Conservation (phyloP, 495 filamentous ascomycete species). For the Penicillium fimorum region DNA sequence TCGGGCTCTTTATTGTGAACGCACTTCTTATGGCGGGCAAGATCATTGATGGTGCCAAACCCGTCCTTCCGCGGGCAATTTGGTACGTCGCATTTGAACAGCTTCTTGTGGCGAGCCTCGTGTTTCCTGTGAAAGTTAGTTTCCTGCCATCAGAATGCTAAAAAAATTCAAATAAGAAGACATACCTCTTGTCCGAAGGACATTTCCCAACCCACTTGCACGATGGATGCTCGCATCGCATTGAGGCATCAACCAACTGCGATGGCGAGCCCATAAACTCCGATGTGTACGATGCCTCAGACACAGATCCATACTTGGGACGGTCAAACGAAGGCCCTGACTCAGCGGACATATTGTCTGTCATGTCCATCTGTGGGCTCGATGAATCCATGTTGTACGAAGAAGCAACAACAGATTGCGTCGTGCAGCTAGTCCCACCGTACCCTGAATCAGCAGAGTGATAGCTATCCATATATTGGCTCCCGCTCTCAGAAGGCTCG, state of each 20-base stretch:
- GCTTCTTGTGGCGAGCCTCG: conserved; percentile 70
- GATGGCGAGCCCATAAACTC: conserved; percentile 25
- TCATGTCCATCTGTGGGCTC: conserved; percentile 28
- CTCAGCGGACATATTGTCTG: conserved; percentile 30
- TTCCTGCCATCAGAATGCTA: neutral
- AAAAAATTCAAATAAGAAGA: neutral
- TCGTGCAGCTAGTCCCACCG: conserved; percentile 48
- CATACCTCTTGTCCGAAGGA: conserved; percentile 42
- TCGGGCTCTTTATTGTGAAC: conserved; percentile 59
- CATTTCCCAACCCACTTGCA: conserved; percentile 44
- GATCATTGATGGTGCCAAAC: conserved; percentile 81
- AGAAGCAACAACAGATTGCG: conserved; percentile 44
- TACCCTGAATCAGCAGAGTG: conserved; percentile 64
- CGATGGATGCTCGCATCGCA: conserved; percentile 36
- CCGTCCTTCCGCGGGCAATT: conserved; percentile 63
- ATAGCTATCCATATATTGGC: conserved; percentile 46
- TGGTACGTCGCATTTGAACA: conserved; percentile 62
- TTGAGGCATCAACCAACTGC: conserved; percentile 20
- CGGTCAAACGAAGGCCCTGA: conserved; percentile 19
- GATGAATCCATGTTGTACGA: conserved; percentile 33
- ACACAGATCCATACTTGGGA: conserved; percentile 8
- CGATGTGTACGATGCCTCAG: conserved; percentile 12
- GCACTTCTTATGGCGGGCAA: conserved; percentile 68
- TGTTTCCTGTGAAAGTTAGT: conserved; percentile 65
- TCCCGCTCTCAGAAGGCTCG: conserved; percentile 55